Conservation (phyloP, 306 rosid species). For the Gastrolobium villosum region DNA sequence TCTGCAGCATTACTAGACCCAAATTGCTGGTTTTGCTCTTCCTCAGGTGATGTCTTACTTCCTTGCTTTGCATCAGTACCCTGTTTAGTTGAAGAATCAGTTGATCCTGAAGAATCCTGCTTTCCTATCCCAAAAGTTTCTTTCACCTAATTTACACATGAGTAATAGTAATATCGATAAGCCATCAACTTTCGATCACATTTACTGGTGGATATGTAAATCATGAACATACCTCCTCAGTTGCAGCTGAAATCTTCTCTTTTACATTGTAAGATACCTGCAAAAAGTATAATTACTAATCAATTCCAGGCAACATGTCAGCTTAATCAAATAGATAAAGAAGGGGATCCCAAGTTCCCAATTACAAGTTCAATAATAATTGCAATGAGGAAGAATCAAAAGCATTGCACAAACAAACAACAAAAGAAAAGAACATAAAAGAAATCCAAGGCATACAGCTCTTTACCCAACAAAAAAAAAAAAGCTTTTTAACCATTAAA, state of each 20-base stretch:
- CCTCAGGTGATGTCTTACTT: constrained; percentile 54
- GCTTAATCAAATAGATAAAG: constrained; percentile 34
- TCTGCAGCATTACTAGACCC: constrained; percentile 61
- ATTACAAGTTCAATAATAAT: constrained; percentile 26
- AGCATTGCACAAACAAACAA: constrained; percentile 4
- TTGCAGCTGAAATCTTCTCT: constrained; percentile 87
- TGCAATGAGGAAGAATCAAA: constrained; percentile 30
- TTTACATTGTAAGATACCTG: constrained; percentile 86
- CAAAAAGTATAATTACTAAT: constrained; percentile 34
- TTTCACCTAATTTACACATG: constrained; percentile 68
- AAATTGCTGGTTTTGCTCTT: constrained; percentile 59
- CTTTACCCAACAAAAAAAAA: not conserved
- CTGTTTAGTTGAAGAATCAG: constrained; percentile 61
- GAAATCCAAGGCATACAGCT: constrained; percentile 1
- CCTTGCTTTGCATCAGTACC: constrained; percentile 59
- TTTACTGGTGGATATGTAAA: constrained; percentile 19
- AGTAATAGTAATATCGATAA: constrained; percentile 37
- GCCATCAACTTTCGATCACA: constrained; percentile 32
- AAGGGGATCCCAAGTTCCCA: constrained; percentile 5
- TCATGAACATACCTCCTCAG: constrained; percentile 76
- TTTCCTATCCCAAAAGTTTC: constrained; percentile 78
- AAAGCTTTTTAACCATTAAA: not conserved
- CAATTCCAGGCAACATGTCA: constrained; percentile 27
- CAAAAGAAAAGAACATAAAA: constrained; percentile 20
- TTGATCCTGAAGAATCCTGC: constrained; percentile 67